Base-by-base conservation (phyloP, 192 early-diverging fungal species). In the Neocallimastix lanati region DNA sequence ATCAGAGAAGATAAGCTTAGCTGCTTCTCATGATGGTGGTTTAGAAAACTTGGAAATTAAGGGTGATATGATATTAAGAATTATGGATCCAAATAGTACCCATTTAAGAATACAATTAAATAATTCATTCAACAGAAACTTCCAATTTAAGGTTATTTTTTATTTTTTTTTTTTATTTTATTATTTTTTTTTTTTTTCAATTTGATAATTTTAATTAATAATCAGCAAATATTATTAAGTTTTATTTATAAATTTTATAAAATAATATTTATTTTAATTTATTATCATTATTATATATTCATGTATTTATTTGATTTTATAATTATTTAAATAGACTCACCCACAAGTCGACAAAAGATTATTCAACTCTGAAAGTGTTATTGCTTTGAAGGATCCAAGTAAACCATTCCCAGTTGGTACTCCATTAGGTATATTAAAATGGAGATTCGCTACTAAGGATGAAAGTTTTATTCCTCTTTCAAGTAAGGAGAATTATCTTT, bases 321-420 rank as follows among this genome's bases (percentile, higher is more conserved):
- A n/a, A n/a, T n/a, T n/a, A n/a, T n/a, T n/a, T n/a, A 28, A 78
- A 38, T 79, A 92, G 93, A 99, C 97, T 15, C 97, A 99, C 83
- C 97, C 97, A 28, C 94, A 99, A 82, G 93, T 99, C 15, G 96
- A 99, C 88, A 99, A 97, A 85, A 87, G 85, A 29, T 85, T 92
- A 29, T 99, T 94, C 87, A 88, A 89, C 35, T 87, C 81, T 76
- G 88, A 91, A 77, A 87, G 86, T 29, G 84, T 91, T 9, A 87
- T 99, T 81, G 90, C 92, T 16, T 90, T 97, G 80, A 92, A 90
- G 82, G 96, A 98, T 80, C 85, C 92, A 13, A 84, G 90, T 78
- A 87, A 90, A 77, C 89, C 93, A 35, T 97, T 97, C 90, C 97
- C 97, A 25, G 77, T 93, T 29, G 90, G 91, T 78, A 93, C 93